Conservation (phyloP, 129 eudicot species). For the Pseudognaphalium luteoalbum region DNA sequence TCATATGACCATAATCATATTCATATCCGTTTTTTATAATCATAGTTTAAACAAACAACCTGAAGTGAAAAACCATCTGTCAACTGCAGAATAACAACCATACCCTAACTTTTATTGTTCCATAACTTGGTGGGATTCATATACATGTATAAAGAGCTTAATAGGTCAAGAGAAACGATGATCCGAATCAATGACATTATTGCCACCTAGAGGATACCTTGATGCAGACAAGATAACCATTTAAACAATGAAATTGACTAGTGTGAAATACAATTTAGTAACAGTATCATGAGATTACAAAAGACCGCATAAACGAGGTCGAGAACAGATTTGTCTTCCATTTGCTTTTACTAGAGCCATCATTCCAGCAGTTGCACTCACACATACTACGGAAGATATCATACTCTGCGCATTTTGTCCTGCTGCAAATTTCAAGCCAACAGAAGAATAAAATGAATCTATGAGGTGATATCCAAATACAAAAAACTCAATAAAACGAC, state of each 20-base stretch:
- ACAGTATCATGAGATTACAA: slow-evolving; percentile 14
- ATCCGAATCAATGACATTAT: background rate
- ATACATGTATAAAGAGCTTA: background rate
- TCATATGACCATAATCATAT: too few species aligned
- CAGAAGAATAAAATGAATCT: background rate
- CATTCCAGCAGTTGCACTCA: slow-evolving; percentile 85
- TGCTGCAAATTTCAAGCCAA: slow-evolving; percentile 38
- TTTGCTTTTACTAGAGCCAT: slow-evolving; percentile 84
- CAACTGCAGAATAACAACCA: background rate
- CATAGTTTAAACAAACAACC: background rate
- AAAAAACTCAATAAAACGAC: background rate
- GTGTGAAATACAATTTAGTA: background rate
- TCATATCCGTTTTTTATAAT: too few species aligned
- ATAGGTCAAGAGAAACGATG: background rate
- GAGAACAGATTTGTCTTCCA: slow-evolving; percentile 87
- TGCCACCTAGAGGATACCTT: background rate
- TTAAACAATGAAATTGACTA: background rate
- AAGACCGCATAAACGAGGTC: slow-evolving; percentile 94
- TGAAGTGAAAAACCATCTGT: background rate
- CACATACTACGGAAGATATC: slow-evolving; percentile 73
- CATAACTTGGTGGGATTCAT: background rate
- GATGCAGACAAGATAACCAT: background rate
- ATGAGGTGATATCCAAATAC: background rate
- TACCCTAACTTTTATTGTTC: background rate
- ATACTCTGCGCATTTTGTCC: slow-evolving; percentile 62